Percentiles rank a stretch among this genome's conserved stretches.
phyloP scores from a whole-genome alignment of 768 basidiomycete species.

The Phaeotremella skinneri region DNA sequence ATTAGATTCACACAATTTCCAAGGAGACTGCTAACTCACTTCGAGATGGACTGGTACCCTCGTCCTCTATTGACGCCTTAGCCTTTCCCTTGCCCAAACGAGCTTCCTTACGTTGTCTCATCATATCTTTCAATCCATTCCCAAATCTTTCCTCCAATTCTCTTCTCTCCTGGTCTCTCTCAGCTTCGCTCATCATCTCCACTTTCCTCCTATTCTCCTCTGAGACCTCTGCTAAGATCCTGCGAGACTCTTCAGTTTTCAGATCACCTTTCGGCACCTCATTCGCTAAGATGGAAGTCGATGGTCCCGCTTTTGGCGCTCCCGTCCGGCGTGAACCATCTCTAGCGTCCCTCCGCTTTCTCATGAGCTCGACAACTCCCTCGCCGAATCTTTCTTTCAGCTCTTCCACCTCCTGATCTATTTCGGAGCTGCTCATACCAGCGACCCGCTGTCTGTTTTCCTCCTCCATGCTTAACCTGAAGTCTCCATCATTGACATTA shows the following conservation, averaged over 20 bases:
- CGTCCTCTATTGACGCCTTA: slow-evolving; percentile 5
- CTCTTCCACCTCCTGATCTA: slow-evolving; percentile 64
- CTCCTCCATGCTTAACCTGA: slow-evolving; percentile 55
- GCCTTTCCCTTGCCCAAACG: slow-evolving; percentile 11
- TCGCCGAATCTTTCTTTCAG: slow-evolving; percentile 71
- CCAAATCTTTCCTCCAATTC: slow-evolving; percentile 40
- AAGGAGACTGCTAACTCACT: slow-evolving; percentile 3
- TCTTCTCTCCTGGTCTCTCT: slow-evolving; percentile 23
- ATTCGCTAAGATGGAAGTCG: neutral
- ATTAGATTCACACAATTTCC: neutral
- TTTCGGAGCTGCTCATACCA: slow-evolving; percentile 69
- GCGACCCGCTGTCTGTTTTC: slow-evolving; percentile 67
- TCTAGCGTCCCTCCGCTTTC: slow-evolving; percentile 58
- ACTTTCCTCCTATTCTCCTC: slow-evolving; percentile 28
- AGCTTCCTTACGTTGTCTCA: slow-evolving; percentile 28
- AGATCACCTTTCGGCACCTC: slow-evolving; percentile 16
- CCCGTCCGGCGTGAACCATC: slow-evolving; percentile 44
- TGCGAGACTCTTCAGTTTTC: slow-evolving; percentile 22
- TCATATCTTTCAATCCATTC: slow-evolving; percentile 14
- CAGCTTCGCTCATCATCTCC: slow-evolving; percentile 20
- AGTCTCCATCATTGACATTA: slow-evolving; percentile 57
- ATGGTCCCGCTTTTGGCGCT: slow-evolving; percentile 4
- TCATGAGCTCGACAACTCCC: slow-evolving; percentile 64
- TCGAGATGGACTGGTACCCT: neutral
- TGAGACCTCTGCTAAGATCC: slow-evolving; percentile 24